These are phyloP conservation scores for Nemania sp. DNA, from an alignment of 2,329 filamentous ascomycete genomes.

Conservation along the genomic window DNA sequence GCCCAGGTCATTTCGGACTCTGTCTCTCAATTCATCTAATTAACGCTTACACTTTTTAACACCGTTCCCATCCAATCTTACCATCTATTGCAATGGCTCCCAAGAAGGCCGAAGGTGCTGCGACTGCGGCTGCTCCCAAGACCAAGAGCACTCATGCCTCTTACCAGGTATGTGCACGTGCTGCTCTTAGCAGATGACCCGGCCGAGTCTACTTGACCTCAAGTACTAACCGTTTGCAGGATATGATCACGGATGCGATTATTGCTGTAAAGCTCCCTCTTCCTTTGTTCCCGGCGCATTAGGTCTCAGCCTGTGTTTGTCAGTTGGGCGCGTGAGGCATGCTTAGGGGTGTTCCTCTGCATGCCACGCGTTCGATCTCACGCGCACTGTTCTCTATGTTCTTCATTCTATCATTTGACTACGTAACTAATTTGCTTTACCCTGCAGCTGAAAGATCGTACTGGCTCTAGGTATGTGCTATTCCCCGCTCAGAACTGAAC, in stretches of 20 bases:
- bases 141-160: constrained; percentile 66
- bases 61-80: constrained; percentile 31
- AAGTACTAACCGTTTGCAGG: constrained; percentile 59
- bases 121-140: constrained; percentile 57
- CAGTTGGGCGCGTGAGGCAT: constrained; percentile 41
- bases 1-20: constrained; percentile 44
- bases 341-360: background rate
- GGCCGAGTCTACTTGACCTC: constrained; percentile 38
- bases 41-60: constrained; percentile 42
- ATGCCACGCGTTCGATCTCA: constrained; percentile 22
- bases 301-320: constrained; percentile 38
- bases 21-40: constrained; percentile 45
- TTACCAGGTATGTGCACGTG: constrained; percentile 66
- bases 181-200: constrained; percentile 13
- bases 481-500: background rate
- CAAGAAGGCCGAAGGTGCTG: constrained; percentile 64
- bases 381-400: background rate
- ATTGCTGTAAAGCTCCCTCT: constrained; percentile 64
- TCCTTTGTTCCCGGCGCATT: constrained; percentile 56
- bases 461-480: constrained; percentile 64
- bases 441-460: constrained; percentile 70
- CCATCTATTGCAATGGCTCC: constrained; percentile 64
- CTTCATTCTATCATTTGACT: background rate
- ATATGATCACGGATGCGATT: constrained; percentile 74
- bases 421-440: constrained; percentile 33